Conservation (phyloP, 1,139 yeast species). For the Yamadazyma epiphylla region DNA sequence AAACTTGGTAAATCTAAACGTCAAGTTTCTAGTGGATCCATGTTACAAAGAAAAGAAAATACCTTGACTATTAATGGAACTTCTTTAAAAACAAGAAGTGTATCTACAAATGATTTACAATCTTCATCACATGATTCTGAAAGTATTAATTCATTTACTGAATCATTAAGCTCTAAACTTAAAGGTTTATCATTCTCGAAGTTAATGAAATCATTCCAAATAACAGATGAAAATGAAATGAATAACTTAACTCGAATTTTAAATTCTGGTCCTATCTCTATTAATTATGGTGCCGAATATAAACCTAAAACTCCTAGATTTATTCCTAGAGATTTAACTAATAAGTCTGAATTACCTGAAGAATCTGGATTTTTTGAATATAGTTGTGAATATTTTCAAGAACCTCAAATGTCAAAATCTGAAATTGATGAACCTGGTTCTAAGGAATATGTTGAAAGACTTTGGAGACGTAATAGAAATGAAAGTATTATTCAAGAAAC, state of each 20-base stretch:
- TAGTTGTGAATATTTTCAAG: conserved; percentile 90
- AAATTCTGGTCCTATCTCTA: conserved; percentile 37
- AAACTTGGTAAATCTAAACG: conserved; percentile 17
- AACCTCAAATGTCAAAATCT: conserved; percentile 86
- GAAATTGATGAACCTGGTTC: conserved; percentile 95
- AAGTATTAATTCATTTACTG: conserved; percentile 25
- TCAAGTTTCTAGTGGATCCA: conserved; percentile 33
- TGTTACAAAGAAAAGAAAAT: conserved; percentile 25
- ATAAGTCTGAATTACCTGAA: conserved; percentile 52
- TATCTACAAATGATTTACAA: conserved; percentile 24
- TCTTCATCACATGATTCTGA: conserved; percentile 9
- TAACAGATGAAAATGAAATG: conserved; percentile 39
- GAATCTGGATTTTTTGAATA: conserved; percentile 81
- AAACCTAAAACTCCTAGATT: conserved; percentile 54
- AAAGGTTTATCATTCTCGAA: conserved; percentile 39
- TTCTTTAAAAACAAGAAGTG: conserved; percentile 27
- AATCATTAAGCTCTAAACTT: conserved; percentile 36
- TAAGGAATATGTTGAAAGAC: conserved; percentile 72
- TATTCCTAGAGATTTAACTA: conserved; percentile 29
- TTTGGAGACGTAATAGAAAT: conserved; percentile 89
- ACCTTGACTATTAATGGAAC: conserved; percentile 27
- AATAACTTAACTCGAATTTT: conserved; percentile 37
- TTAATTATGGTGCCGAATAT: conserved; percentile 48
- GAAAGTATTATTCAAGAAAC: conserved; percentile 84
- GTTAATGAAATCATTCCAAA: conserved; percentile 40